Evolutionary conservation across 1,139 yeast genomes (phyloP), one percentile per base, ranked within the genome.

Genomic region (Candida sp.): DNA sequence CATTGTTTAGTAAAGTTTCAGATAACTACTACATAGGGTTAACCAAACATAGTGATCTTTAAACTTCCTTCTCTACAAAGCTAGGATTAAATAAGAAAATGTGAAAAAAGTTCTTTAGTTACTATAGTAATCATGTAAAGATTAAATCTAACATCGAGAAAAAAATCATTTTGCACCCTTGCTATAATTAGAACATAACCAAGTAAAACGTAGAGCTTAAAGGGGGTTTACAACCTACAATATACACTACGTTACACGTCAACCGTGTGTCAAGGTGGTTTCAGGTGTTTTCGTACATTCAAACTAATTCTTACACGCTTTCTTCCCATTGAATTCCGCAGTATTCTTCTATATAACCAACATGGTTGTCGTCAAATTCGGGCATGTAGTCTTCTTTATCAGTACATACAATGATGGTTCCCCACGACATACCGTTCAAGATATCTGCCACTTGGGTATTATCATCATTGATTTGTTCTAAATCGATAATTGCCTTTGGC

Each of bases 321-420:
- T 78, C 83, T 62, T 93, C 99, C 98, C 98, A 93, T 64, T 93
- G 99, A 9, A 91, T 96, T 25, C 93, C 97, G 50, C 87, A 87
- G 84, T 86, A 87, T 63, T 93, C 99, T 58, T 87, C 90, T 1
- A 84, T 78, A 56, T 93, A 93, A 0, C 88, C 97, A 21, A 89
- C 93, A 37, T 82, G 79, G 46, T 82, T 71, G 2, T 68, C 75
- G 45, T 73, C 79, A 51, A 84, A 86, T 22, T 61, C 46, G 1
- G 95, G 89, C 11, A 80, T 68, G 48, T 68, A 77, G 60, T 93
- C 97, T 49, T 84, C 86, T 4, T 67, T 66, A 54, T 90, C 95
- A 0, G 97, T 87, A 36, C 86, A 89, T 3, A 91, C 87, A 32
- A 89, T 71, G 33, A 93, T 87, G 0, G 98, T 87, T 2, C 98